Evolutionary conservation across 2,329 filamentous ascomycete genomes (phyloP), one percentile per base, ranked within the genome.

Genomic region (Fusarium sp.): DNA sequence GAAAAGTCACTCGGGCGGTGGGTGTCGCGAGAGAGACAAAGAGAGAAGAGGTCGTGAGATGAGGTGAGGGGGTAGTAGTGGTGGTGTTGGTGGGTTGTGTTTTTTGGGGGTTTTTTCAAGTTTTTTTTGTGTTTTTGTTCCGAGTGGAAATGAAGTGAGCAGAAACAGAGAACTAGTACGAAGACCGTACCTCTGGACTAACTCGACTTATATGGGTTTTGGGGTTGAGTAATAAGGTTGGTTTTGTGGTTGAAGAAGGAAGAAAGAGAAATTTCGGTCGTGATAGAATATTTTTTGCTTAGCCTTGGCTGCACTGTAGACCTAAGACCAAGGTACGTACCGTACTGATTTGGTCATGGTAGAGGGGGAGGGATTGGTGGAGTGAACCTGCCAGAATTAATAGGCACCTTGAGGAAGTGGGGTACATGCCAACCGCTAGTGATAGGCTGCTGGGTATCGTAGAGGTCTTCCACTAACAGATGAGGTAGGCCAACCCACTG

Each of bases 81-180:
- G 51, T 55, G 24, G 51, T 55, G 36, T 55, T 55, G 71, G 72
- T 71, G 66, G 70, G 75, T 73, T 75, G 75, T 69, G 72, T 90
- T 84, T 87, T 90, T 89, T 84, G 84, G 81, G 80, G 80, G 75
- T 82, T 82, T 84, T 89, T 90, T 89, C 87, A 84, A 84, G 80
- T 79, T 89, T 90, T 90, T 90, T 89, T 87, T 82, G 79, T 84
- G 83, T 83, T 83, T 88, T 88, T 88, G 84, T 85, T 81, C 70
- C 83, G 82, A 82, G 81, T 83, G 82, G 81, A 80, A 85, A 84
- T 71, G 84, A 86, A 84, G 83, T 83, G 86, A 85, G 85, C 84
- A 86, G 88, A 88, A 86, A 87, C 87, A 90, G 86, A 88, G 85
- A 87, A 85, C 81, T 84, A 87, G 87, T 85, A 88, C 87, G 86